Evolutionary conservation across 2,329 filamentous ascomycete species (phyloP).

Genomic region (Venturia aucupariae): DNA sequence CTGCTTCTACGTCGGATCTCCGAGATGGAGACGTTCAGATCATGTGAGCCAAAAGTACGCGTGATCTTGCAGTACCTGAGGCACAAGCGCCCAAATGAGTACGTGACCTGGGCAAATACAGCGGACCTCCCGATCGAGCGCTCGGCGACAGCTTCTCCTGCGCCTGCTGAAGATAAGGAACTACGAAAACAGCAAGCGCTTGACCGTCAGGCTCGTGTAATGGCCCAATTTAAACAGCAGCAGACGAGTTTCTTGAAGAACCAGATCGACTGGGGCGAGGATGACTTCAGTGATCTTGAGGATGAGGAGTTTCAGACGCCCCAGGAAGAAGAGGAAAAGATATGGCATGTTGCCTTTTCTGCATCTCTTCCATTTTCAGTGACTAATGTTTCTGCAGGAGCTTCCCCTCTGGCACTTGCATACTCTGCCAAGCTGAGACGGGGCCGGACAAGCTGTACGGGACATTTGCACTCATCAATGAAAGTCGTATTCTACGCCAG

Average conservation of each 20-base stretch:
- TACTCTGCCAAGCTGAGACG: slow-evolving; percentile 92
- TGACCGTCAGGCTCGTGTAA: slow-evolving; percentile 83
- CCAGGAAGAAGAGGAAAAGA: slow-evolving; percentile 60
- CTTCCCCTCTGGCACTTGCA: slow-evolving; percentile 87
- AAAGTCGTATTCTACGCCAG: slow-evolving; percentile 78
- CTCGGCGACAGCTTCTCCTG: slow-evolving; percentile 45
- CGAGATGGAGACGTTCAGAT: slow-evolving; percentile 64
- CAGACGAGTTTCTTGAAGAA: slow-evolving; percentile 91
- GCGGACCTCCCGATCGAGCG: slow-evolving; percentile 61
- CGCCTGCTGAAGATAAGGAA: slow-evolving; percentile 52
- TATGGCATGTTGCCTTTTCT: slow-evolving; percentile 50
- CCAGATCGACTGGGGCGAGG: slow-evolving; percentile 84
- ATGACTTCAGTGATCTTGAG: slow-evolving; percentile 67
- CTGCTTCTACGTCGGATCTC: slow-evolving; percentile 44
- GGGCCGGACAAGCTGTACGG: slow-evolving; percentile 84
- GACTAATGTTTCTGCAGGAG: background rate
- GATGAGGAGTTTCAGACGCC: slow-evolving; percentile 49
- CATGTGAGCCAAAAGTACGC: slow-evolving; percentile 74
- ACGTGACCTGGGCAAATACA: slow-evolving; percentile 55
- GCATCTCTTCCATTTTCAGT: background rate
- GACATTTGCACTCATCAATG: slow-evolving; percentile 80
- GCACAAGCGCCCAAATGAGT: slow-evolving; percentile 67
- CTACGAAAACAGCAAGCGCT: slow-evolving; percentile 84
- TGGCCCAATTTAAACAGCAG: slow-evolving; percentile 97
- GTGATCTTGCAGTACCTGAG: slow-evolving; percentile 78